Conservation (phyloP, 331 rosid species). For the Quercus tomentella region DNA sequence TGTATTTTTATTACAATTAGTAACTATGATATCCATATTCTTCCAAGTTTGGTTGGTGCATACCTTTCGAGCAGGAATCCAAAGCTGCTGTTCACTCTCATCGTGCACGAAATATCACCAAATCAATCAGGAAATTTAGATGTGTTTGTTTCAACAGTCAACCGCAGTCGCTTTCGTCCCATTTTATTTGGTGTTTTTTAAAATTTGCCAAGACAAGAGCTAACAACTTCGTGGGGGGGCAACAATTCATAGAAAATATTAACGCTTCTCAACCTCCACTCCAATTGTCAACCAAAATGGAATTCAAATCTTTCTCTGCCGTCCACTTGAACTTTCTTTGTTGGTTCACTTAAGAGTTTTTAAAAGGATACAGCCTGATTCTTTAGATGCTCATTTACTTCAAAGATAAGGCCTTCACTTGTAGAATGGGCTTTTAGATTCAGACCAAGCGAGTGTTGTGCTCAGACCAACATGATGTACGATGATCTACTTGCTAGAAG, state of each 20-base stretch:
- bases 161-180: slow-evolving; percentile 47
- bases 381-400: slow-evolving; percentile 25
- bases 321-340: slow-evolving; percentile 8
- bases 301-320: slow-evolving; percentile 21
- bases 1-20: neutral
- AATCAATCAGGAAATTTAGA: slow-evolving; percentile 32
- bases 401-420: neutral
- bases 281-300: slow-evolving; percentile 32
- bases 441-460: slow-evolving; percentile 11
- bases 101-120: slow-evolving; percentile 15
- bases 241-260: slow-evolving; percentile 28
- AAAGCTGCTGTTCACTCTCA: slow-evolving; percentile 20
- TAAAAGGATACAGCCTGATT: neutral
- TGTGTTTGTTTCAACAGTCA: slow-evolving; percentile 48
- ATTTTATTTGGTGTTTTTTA: slow-evolving; percentile 21
- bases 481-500: slow-evolving; percentile 68
- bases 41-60: slow-evolving; percentile 35
- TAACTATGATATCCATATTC: slow-evolving; percentile 1
- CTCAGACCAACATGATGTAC: slow-evolving; percentile 38
- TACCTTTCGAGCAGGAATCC: slow-evolving; percentile 51
- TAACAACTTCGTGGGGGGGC: slow-evolving; percentile 63
- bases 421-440: slow-evolving; percentile 22
- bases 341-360: neutral
- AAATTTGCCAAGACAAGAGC: slow-evolving; percentile 21
- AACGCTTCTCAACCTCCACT: slow-evolving; percentile 30